Evolutionary conservation across 139 green algal species (phyloP).

Genomic region (Coelastrella sp.): DNA sequence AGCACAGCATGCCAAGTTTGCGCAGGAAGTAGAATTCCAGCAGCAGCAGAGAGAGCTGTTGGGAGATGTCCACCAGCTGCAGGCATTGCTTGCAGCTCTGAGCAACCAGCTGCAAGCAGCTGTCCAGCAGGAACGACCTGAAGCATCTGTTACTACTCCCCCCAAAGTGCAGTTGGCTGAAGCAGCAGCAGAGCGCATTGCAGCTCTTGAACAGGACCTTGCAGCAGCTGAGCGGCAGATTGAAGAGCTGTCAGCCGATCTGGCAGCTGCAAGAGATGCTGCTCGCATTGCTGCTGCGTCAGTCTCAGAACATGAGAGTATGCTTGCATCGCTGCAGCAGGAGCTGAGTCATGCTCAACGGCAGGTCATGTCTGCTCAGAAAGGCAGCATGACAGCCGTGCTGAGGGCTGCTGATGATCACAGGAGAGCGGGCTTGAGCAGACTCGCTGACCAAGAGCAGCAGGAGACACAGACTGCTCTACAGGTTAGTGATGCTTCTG

Average conservation of each 20-base stretch:
- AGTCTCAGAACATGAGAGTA: neutral
- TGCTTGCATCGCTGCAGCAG: neutral
- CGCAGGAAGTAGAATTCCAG: neutral
- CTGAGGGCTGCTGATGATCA: neutral
- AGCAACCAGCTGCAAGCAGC: neutral
- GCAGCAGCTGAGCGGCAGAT: neutral
- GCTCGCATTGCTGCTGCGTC: neutral
- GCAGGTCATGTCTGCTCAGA: neutral
- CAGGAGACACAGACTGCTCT: neutral
- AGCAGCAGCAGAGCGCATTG: neutral
- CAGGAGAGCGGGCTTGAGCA: neutral
- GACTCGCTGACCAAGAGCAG: neutral
- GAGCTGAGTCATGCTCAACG: neutral
- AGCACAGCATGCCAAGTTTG: neutral
- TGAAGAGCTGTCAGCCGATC: neutral
- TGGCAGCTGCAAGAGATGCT: neutral
- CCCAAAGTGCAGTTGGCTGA: neutral
- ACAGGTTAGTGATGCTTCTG: too few species aligned
- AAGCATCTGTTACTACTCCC: neutral
- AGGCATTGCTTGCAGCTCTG: neutral
- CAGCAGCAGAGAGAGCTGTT: neutral
- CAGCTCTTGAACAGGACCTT: neutral
- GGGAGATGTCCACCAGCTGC: neutral
- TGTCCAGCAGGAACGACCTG: neutral
- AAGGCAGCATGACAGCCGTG: neutral